phyloP scores from a whole-genome alignment of 305 asterid species.

The Fraxinus sp. region DNA sequence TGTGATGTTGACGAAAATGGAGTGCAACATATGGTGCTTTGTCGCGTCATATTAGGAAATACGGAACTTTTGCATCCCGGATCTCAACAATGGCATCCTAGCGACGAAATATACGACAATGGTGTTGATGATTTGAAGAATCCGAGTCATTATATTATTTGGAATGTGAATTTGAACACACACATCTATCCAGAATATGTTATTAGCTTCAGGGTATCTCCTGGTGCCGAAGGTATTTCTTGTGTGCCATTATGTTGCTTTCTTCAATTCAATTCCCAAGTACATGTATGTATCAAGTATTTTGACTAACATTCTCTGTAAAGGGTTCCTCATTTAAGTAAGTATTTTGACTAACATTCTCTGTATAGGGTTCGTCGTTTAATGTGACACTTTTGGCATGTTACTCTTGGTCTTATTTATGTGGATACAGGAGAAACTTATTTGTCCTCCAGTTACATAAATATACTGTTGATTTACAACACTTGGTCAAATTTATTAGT shows the following conservation, averaged over 20 bases:
- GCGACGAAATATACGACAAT: slow-evolving; percentile 43
- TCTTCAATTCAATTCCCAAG: background rate
- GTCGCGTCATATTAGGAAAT: slow-evolving; percentile 50
- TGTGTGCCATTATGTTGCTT: background rate
- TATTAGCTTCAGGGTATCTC: slow-evolving; percentile 40
- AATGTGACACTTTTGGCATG: background rate
- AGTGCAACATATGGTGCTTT: slow-evolving; percentile 37
- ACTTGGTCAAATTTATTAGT: background rate
- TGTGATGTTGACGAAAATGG: slow-evolving; percentile 55
- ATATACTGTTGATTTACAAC: background rate
- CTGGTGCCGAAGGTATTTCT: slow-evolving; percentile 36
- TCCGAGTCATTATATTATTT: slow-evolving; percentile 37
- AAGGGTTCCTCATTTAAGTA: no score
- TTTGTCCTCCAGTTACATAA: background rate
- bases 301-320: background rate
- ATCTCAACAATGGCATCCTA: slow-evolving; percentile 42
- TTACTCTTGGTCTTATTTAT: background rate
- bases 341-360: background rate
- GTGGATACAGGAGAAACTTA: background rate
- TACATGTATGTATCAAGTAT: background rate
- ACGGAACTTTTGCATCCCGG: slow-evolving; percentile 40
- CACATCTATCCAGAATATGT: slow-evolving; percentile 45
- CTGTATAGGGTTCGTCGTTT: background rate
- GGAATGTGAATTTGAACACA: slow-evolving; percentile 48
- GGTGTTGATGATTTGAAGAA: slow-evolving; percentile 43